phyloP scores from a whole-genome alignment of 2,329 filamentous ascomycete species.

The Lasiodiplodia sp. region DNA sequence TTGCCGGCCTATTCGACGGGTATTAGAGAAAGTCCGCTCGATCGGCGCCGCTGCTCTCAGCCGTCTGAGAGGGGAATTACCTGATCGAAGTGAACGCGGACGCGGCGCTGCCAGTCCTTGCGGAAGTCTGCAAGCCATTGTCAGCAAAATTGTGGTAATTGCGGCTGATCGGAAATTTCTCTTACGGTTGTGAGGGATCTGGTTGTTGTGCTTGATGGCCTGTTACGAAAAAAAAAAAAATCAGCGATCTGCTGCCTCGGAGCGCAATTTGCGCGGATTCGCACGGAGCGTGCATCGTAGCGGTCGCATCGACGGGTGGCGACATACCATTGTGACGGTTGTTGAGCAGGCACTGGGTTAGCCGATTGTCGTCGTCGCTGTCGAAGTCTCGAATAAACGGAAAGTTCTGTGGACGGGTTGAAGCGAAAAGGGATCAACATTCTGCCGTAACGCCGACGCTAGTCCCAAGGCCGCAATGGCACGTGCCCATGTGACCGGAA shows the following conservation, averaged over 20 bases:
- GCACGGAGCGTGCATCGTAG: not conserved
- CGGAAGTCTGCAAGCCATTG: constrained; percentile 78
- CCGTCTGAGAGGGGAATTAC: constrained; percentile 69
- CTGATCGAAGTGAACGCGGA: constrained; percentile 99
- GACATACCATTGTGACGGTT: constrained; percentile 30
- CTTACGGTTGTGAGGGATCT: constrained; percentile 87
- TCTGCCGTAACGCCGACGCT: constrained; percentile 12
- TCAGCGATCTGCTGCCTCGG: constrained; percentile 2
- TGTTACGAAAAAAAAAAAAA: not conserved
- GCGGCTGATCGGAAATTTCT: not conserved
- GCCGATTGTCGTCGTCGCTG: constrained; percentile 29
- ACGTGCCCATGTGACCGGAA: constrained; percentile 4
- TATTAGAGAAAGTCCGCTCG: constrained; percentile 41
- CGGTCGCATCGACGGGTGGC: not conserved
- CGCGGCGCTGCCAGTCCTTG: constrained; percentile 99
- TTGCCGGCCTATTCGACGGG: constrained; percentile 77
- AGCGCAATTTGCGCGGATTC: not conserved
- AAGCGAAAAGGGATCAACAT: constrained; percentile 22
- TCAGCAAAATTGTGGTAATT: constrained; percentile 30
- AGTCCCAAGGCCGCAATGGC: constrained; percentile 2
- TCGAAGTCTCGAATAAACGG: constrained; percentile 21
- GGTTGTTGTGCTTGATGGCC: constrained; percentile 99
- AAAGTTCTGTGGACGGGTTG: constrained; percentile 29
- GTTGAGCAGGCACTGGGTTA: constrained; percentile 28
- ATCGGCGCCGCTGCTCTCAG: constrained; percentile 61